Base-by-base conservation (phyloP, 1,284 basidiomycete genomes). In the Trametes sp. region DNA sequence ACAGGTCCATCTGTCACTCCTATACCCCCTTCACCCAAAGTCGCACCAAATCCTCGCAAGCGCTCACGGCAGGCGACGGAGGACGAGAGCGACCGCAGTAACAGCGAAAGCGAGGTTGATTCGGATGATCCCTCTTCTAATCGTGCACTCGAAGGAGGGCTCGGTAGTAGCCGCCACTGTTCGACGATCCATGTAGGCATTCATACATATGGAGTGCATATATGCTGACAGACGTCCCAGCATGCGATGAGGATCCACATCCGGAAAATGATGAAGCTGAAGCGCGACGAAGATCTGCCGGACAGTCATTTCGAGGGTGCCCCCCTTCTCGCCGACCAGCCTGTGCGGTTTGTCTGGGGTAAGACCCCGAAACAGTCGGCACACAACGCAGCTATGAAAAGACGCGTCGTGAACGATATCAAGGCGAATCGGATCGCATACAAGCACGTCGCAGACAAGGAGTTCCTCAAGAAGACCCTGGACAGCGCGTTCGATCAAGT, bases 301-400 rank as follows among this genome's bases (percentile, higher is more conserved):
- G 82, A 85, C 59, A 84, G 82, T 56, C 84, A 88, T 68, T 68
- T 72, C 7, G 89, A 92, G 68, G 85, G 84, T 13, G 74, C 73
- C 11, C 65, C 75, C 1, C 67, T 87, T 2, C 75, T 75, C 3
- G 65, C 77, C 8, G 71, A 78, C 23, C 81, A 87, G 23, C 83
- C 88, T 2, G 78, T 92, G 11, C 86, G 90, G 16, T 92, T 92
- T 69, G 86, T 90, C 4, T 92, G 89, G 89, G 84, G 87, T 59
- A 89, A 89, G 73, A 92, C 89, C 1, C 79, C 82, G 10, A 89
- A 85, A 63, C 88, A 91, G 68, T 90, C 88, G 0, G 79, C 85
- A 23, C 89, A 91, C 67, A 92, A 92, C 62, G 77, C 79, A 7
- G 81, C 82, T 8, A 92, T 91, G 89, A 91, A 88, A 75, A 75